Percentiles rank a stretch among this genome's conserved stretches.
Evolutionary conservation across 164 flowering plant genomes (phyloP).

Genomic region (Euptelea pleiosperma): DNA sequence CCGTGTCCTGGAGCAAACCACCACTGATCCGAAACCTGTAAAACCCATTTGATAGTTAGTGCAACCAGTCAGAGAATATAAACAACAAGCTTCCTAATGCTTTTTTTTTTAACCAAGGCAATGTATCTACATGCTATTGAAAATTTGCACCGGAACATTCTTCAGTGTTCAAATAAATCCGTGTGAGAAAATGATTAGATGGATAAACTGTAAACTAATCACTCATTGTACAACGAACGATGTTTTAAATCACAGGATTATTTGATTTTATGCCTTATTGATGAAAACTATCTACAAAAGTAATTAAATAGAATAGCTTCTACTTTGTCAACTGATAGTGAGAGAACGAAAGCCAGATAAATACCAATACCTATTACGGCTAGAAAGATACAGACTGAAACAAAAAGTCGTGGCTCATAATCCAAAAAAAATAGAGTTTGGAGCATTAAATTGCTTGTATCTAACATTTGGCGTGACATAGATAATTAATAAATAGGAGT

Average conservation of each 20-base stretch:
- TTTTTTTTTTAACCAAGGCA: neutral
- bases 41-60: conserved; percentile 12
- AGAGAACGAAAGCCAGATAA: conserved; percentile 2
- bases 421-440: too few species aligned
- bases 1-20: conserved; percentile 99
- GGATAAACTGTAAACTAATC: too few species aligned
- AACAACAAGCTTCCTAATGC: neutral
- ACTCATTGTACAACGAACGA: too few species aligned
- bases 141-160: neutral
- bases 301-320: conserved; percentile 6
- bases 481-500: too few species aligned
- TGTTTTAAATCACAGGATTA: too few species aligned
- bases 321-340: conserved; percentile 9
- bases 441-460: too few species aligned
- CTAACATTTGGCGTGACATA: too few species aligned
- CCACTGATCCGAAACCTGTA: conserved; percentile 88
- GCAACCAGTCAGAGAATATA: conserved; percentile 4
- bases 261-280: too few species aligned
- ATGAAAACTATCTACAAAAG: neutral
- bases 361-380: conserved; percentile 4
- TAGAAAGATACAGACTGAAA: conserved; percentile 4
- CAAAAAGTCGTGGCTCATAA: too few species aligned
- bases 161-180: too few species aligned
- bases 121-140: neutral
- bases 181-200: too few species aligned